These are phyloP conservation scores for Xerocomus brunneocitrinus DNA, from an alignment of 768 basidiomycete species.

Conservation along the genomic window DNA sequence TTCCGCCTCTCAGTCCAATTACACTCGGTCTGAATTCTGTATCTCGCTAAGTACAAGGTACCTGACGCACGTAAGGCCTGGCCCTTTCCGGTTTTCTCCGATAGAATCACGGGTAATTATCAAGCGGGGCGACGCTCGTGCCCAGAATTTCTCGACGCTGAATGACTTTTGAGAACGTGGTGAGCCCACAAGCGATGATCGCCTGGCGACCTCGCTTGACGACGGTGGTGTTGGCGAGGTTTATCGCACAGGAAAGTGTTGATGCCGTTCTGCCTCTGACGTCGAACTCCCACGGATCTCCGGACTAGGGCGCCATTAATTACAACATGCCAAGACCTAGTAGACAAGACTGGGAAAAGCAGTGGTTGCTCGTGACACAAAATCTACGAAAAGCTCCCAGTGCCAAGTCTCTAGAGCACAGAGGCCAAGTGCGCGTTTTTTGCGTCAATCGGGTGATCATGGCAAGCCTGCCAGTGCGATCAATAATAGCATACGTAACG, in stretches of 20 bases:
- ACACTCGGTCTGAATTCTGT: neutral
- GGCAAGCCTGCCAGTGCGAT: neutral
- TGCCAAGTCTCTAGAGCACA: neutral
- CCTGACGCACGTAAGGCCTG: neutral
- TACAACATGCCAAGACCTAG: no score
- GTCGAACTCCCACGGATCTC: neutral
- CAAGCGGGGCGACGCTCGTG: neutral
- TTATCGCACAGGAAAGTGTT: no score
- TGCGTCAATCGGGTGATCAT: neutral
- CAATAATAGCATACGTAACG: neutral
- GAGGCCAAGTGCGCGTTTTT: neutral
- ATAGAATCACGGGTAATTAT: neutral
- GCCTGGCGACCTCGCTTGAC: neutral
- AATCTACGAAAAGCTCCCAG: no score
- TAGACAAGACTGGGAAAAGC: no score
- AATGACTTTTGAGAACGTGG: neutral
- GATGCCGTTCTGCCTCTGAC: neutral
- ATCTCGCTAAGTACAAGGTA: neutral
- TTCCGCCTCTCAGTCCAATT: conserved; percentile 6
- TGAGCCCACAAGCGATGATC: neutral
- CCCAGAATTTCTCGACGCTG: neutral
- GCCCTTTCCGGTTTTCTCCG: neutral
- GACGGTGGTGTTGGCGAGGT: neutral
- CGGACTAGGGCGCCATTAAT: neutral
- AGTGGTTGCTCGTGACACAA: no score